Evolutionary conservation across 257 asterid species (phyloP).

Genomic region (Ehretia macrophylla): DNA sequence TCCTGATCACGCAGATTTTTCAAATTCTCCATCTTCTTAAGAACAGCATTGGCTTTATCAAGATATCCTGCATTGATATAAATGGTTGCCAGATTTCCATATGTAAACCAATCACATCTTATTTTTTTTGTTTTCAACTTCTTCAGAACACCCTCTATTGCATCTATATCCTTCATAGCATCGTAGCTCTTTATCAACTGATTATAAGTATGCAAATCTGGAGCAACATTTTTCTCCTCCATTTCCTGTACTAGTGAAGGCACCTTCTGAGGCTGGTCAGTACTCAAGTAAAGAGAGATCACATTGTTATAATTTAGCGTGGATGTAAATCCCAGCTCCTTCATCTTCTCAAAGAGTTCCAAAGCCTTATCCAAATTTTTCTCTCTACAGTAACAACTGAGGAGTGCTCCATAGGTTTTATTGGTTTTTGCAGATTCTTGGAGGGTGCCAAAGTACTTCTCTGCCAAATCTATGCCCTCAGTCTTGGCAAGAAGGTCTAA

Average conservation of each 20-base stretch:
- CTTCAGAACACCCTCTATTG: constrained; percentile 51
- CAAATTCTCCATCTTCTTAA: constrained; percentile 44
- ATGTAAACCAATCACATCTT: constrained; percentile 45
- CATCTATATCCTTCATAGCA: constrained; percentile 37
- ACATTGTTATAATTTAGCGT: constrained; percentile 59
- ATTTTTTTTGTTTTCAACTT: constrained; percentile 48
- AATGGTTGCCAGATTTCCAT: constrained; percentile 57
- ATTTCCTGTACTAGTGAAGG: constrained; percentile 48
- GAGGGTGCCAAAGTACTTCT: constrained; percentile 55
- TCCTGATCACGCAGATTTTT: constrained; percentile 17
- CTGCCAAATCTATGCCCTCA: constrained; percentile 52
- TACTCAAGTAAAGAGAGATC: constrained; percentile 38
- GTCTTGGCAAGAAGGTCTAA: constrained; percentile 56
- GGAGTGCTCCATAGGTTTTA: constrained; percentile 73
- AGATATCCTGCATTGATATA: constrained; percentile 41
- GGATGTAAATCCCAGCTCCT: constrained; percentile 31
- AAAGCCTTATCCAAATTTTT: constrained; percentile 49
- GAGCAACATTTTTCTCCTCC: constrained; percentile 47
- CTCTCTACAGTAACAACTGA: constrained; percentile 53
- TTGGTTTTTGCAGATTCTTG: constrained; percentile 46
- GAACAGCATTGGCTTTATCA: constrained; percentile 43
- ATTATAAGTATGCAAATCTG: constrained; percentile 48
- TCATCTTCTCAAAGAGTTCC: constrained; percentile 54
- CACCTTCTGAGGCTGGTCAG: constrained; percentile 42
- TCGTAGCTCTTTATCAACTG: constrained; percentile 54